Evolutionary conservation across 331 rosid species (phyloP), one percentile per base, ranked within the genome.

Genomic region (Dryas integrifolia): DNA sequence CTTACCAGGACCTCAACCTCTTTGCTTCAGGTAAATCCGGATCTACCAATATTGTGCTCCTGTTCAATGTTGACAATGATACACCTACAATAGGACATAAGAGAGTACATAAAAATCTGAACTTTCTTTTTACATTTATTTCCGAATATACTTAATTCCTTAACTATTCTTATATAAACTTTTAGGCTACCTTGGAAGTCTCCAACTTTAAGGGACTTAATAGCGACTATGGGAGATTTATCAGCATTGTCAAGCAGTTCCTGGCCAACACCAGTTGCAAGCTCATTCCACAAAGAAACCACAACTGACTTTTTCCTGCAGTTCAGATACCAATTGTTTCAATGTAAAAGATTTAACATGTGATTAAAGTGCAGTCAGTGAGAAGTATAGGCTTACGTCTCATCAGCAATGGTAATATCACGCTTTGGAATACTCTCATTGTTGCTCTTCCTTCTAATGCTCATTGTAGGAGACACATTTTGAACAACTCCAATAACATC

Each of bases 341-440:
- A 73, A 1, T 16, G 50, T 9, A 56, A 35, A 38, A 35, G 35
- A 16, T 0, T 15, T 26, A 30, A 71, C 58, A 71, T 58, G 45
- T 2, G 24, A 11, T 30, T 30, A 6, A 24, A 9, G 11, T 26
- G n/a, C 13, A 6, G 46, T 5, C 21, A 46, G 18, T 0, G 52
- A 56, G 43, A 6, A 50, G 63, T 43, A 63, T 47, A n/a, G 2
- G 67, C 89, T 47, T 56, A 91, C 99, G 89, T 80, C 50, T 89
- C 97, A 84, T 95, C 99, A 65, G 96, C 96, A 88, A 95, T 88
- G 21, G 93, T 92, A 60, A 95, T 86, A 75, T 95, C 99, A 77
- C 99, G 97, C 83, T 95, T 95, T 15, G 97, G 86, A 66, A 92
- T 65, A 21, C 24, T 84, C 81, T 91, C 99, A 49, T 95, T 88